Percentiles rank a stretch among this genome's conserved stretches.
These are phyloP conservation scores for Fabrea salina DNA, from an alignment of 169 alveolate genomes.

Conservation along the genomic window DNA sequence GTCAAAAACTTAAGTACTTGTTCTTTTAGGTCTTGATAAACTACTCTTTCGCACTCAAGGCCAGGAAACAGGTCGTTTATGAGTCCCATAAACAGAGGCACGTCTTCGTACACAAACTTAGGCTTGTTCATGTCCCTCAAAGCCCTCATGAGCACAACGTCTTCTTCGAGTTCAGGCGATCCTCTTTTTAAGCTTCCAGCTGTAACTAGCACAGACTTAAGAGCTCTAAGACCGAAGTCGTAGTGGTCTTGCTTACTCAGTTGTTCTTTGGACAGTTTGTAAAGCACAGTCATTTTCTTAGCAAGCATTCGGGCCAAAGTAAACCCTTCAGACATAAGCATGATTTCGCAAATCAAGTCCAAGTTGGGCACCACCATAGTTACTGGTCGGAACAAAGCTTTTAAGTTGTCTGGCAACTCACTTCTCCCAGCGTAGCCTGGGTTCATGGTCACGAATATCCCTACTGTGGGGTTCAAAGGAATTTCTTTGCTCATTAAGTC, in stretches of 20 bases:
- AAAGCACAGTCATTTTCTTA: conserved; percentile 75
- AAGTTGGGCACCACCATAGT: conserved; percentile 86
- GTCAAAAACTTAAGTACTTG: conserved; percentile 63
- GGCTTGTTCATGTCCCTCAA: conserved; percentile 89
- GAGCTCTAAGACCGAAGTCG: conserved; percentile 83
- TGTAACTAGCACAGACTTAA: conserved; percentile 84
- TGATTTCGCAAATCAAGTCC: conserved; percentile 78
- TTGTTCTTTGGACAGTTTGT: conserved; percentile 75
- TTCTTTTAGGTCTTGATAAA: conserved; percentile 82
- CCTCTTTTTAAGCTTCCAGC: conserved; percentile 85
- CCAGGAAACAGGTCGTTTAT: conserved; percentile 87
- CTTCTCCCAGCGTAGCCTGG: conserved; percentile 78
- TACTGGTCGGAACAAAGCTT: conserved; percentile 83
- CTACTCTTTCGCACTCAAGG: conserved; percentile 81
- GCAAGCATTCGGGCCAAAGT: conserved; percentile 77
- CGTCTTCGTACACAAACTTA: conserved; percentile 86
- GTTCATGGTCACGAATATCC: conserved; percentile 80
- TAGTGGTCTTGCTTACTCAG: conserved; percentile 76
- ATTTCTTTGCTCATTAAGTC: conserved; percentile 63
- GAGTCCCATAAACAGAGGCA: conserved; percentile 80
- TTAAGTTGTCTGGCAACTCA: conserved; percentile 81
- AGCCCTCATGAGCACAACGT: conserved; percentile 84
- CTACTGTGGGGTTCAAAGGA: conserved; percentile 62
- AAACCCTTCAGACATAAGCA: conserved; percentile 82
- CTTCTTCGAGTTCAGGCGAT: conserved; percentile 76